Evolutionary conservation across 192 early-diverging fungal genomes (phyloP), one percentile per base, ranked within the genome.

Genomic region (Pilaira anomala): DNA sequence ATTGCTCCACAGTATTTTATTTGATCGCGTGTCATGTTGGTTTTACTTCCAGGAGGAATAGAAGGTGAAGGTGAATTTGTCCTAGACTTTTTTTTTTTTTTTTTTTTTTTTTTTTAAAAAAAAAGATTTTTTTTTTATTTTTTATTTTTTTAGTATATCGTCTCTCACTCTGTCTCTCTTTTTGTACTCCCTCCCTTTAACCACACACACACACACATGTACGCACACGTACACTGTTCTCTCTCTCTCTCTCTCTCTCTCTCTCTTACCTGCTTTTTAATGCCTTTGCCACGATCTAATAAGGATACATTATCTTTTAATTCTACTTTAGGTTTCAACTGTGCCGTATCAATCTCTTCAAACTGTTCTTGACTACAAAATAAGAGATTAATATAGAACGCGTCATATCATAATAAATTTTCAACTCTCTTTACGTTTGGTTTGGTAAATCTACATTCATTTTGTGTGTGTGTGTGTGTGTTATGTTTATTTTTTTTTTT

Each of bases 1-100:
- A 93, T 86, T 14, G 87, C 84, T 11, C 68, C 74, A 72, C 88
- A 89, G 69, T 88, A 93, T 68, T 93, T 95, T 54, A 90, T 74
- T 73, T 97, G 93, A 45, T 93, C 90, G 57, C 84, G 84, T 45
- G 85, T 80, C 81, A 92, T 88, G 21, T 71, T 63, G 3, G 78
- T 67, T 28, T 73, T 76, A 11, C 72, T 62, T 12, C 48, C 21
- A 7, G 60, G 28, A 14, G 66, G 58, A 13, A 58, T 29, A 11
- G 60, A 39, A 14, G 66, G 58, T n/a, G 62, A 26, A 50, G 62
- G 60, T 45, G 65, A 69, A 21, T 42, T 29, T 13, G 61, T 63
- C 48, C 61, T 62, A 24, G 68, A 63, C 11, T 45, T 9, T 44
- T 26, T 2, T 33, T 0, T 28, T 2, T 29, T n/a, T 4, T 36